A percentile compares a stretch with the other conserved stretches of the same genome.
Evolutionary conservation across 352 stramenopile genomes (phyloP).

Genomic region (Phytophthora meadii): DNA sequence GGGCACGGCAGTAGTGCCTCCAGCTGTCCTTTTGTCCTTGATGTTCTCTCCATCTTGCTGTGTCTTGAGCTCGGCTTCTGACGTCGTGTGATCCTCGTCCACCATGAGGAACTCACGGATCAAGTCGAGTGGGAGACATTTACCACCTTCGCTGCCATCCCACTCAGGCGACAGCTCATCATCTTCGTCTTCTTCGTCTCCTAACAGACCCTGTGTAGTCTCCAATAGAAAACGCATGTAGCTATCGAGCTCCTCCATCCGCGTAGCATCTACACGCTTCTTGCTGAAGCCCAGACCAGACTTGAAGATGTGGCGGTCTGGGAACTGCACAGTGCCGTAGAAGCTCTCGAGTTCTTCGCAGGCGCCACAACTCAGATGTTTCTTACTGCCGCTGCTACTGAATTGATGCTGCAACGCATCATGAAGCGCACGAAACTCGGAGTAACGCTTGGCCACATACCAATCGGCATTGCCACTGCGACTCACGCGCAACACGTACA

Average conservation of each 20-base stretch:
- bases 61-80: constrained; percentile 8
- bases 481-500: constrained; percentile 77
- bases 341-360: constrained; percentile 63
- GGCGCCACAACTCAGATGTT: constrained; percentile 38
- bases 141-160: constrained; percentile 18
- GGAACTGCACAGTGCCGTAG: constrained; percentile 54
- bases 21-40: constrained; percentile 15
- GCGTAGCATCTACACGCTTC: constrained; percentile 56
- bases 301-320: constrained; percentile 60
- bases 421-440: constrained; percentile 73
- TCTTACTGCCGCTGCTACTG: constrained; percentile 13
- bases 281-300: constrained; percentile 55
- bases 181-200: constrained; percentile 56
- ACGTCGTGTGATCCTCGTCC: constrained; percentile 49
- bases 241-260: constrained; percentile 69
- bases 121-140: constrained; percentile 53
- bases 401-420: constrained; percentile 46
- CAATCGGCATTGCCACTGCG: constrained; percentile 58
- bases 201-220: constrained; percentile 69
- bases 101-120: constrained; percentile 78
- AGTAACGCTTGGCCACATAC: constrained; percentile 82
- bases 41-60: constrained; percentile 13
- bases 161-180: constrained; percentile 23
- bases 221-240: constrained; percentile 74
- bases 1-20: constrained; percentile 5